Conservation (phyloP, 2,329 filamentous ascomycete species). For the Neocatenulostroma microsporum region DNA sequence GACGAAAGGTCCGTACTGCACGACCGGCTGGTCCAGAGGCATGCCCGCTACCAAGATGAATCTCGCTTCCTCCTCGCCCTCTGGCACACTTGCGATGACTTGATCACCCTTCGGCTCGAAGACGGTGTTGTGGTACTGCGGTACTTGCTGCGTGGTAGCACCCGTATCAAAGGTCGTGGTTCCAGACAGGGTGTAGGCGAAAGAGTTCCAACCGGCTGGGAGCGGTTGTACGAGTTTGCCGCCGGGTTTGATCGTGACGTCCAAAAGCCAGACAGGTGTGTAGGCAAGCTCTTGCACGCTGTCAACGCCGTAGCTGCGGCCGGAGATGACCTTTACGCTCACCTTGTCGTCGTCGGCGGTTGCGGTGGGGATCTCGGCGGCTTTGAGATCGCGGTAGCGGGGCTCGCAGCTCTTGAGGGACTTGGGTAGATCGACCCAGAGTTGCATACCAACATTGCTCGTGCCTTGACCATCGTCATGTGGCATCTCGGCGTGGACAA, state of each 20-base stretch:
- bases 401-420: conserved; percentile 82
- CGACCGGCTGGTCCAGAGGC: conserved; percentile 69
- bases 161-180: conserved; percentile 55
- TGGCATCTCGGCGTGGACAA: conserved; percentile 92
- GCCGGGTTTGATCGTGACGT: conserved; percentile 72
- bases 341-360: conserved; percentile 65
- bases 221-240: conserved; percentile 67
- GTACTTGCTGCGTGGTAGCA: conserved; percentile 45
- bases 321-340: conserved; percentile 81
- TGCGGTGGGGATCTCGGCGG: conserved; percentile 69
- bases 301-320: conserved; percentile 74
- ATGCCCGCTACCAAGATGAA: conserved; percentile 70
- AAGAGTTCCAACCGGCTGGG: conserved; percentile 79
- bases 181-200: conserved; percentile 77
- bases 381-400: conserved; percentile 77
- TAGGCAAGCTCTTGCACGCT: conserved; percentile 86
- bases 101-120: conserved; percentile 74
- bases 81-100: conserved; percentile 62
- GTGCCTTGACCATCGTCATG: conserved; percentile 65
- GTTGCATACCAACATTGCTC: conserved; percentile 78
- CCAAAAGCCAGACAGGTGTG: conserved; percentile 93
- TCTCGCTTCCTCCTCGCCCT: conserved; percentile 53
- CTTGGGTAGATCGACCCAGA: conserved; percentile 88
- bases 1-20: conserved; percentile 85
- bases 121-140: conserved; percentile 78